A percentile compares a stretch with the other conserved stretches of the same genome.
These are phyloP conservation scores for Chlorella vulgaris DNA, from an alignment of 139 green algal genomes.

Conservation along the genomic window DNA sequence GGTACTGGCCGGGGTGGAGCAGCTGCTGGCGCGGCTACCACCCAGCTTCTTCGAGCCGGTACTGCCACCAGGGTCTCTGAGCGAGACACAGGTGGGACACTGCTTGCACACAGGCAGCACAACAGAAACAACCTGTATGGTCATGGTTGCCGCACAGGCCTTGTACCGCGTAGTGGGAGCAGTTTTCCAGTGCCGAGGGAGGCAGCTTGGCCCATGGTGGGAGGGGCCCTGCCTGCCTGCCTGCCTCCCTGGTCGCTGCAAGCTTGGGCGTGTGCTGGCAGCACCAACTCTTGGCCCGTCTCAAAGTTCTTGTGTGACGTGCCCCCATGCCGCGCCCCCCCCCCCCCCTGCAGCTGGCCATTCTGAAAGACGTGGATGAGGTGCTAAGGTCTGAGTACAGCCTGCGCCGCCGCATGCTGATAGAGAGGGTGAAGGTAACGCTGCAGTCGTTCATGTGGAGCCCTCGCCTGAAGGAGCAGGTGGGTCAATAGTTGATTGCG, in stretches of 20 bases:
- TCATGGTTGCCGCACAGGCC: too few species aligned
- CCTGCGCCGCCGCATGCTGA: conserved; percentile 68
- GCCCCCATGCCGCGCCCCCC: too few species aligned
- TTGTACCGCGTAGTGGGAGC: too few species aligned
- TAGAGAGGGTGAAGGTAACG: conserved; percentile 66
- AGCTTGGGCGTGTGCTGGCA: too few species aligned
- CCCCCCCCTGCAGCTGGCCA: conserved; percentile 34
- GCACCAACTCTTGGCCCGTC: too few species aligned
- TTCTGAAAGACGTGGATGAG: conserved; percentile 51
- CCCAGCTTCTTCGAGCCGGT: conserved; percentile 46
- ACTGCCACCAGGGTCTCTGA: conserved; percentile 35
- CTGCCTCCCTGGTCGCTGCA: not conserved
- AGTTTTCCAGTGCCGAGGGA: too few species aligned
- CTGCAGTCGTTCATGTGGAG: conserved; percentile 68
- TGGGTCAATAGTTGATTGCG: too few species aligned
- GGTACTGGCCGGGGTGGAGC: not conserved
- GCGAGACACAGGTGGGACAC: conserved; percentile 33
- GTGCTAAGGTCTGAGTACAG: conserved; percentile 52
- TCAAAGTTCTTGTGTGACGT: too few species aligned
- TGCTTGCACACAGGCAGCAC: not conserved
- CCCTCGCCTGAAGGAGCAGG: conserved; percentile 38
- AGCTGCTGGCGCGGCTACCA: conserved; percentile 41
- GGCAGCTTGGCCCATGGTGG: too few species aligned
- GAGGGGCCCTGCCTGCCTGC: too few species aligned
- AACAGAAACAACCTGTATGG: too few species aligned